Evolutionary conservation across 257 asterid genomes (phyloP).

Genomic region (Verbena officinalis): DNA sequence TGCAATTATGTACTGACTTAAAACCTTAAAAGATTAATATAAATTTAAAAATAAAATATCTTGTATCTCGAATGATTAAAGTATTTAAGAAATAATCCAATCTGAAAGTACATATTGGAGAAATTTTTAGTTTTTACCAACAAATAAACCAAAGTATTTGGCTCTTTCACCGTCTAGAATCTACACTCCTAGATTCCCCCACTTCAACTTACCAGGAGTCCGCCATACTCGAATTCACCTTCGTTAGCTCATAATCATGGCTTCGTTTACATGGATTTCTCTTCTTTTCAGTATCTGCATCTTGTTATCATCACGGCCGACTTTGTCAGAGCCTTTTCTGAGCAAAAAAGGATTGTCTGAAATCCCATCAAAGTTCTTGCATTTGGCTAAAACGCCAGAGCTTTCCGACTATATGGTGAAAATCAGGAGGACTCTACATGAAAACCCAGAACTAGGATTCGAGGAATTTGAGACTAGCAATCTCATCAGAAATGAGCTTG

Average conservation of each 20-base stretch:
- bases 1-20: too few species aligned
- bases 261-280: slow-evolving; percentile 32
- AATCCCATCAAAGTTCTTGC: slow-evolving; percentile 47
- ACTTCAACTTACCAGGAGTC: not conserved
- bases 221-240: not conserved
- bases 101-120: too few species aligned
- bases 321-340: slow-evolving; percentile 33
- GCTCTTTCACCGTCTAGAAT: not conserved
- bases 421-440: slow-evolving; percentile 61
- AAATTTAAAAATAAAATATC: too few species aligned
- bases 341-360: slow-evolving; percentile 36
- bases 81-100: too few species aligned
- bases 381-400: slow-evolving; percentile 51
- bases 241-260: slow-evolving; percentile 30
- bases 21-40: too few species aligned
- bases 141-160: not conserved
- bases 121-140: too few species aligned
- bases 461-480: slow-evolving; percentile 72
- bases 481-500: slow-evolving; percentile 65
- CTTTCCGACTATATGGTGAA: slow-evolving; percentile 56
- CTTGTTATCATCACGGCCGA: slow-evolving; percentile 25
- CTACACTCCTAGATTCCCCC: not conserved
- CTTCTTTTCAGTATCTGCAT: slow-evolving; percentile 28
- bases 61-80: too few species aligned
- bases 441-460: slow-evolving; percentile 69